These are phyloP conservation scores for Gossypium anomalum DNA, from an alignment of 345 rosid genomes.

Conservation along the genomic window DNA sequence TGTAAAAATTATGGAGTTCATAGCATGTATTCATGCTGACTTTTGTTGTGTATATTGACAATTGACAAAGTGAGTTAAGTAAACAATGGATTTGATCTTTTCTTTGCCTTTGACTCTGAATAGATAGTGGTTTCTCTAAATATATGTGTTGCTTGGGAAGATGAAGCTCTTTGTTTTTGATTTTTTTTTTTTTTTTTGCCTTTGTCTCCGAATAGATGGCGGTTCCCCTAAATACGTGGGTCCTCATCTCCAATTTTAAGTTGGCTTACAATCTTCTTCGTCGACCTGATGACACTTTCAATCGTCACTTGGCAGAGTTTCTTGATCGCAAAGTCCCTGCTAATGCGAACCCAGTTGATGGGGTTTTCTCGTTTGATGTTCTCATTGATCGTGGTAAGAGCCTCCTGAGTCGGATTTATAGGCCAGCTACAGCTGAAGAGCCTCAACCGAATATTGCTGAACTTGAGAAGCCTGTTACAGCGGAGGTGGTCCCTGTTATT, in stretches of 20 bases:
- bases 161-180: slow-evolving; percentile 5
- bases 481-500: slow-evolving; percentile 66
- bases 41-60: background rate
- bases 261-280: slow-evolving; percentile 59
- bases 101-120: background rate
- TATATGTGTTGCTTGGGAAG: background rate
- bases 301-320: slow-evolving; percentile 89
- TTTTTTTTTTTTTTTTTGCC: slow-evolving; percentile 11
- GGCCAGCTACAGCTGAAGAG: slow-evolving; percentile 44
- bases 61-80: background rate
- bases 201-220: slow-evolving; percentile 49
- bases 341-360: slow-evolving; percentile 67
- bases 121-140: background rate
- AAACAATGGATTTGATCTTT: too few relatives aligned
- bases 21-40: background rate
- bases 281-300: slow-evolving; percentile 53
- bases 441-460: slow-evolving; percentile 42
- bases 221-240: slow-evolving; percentile 91
- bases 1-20: too few relatives aligned
- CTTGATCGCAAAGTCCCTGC: slow-evolving; percentile 79
- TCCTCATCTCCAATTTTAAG: slow-evolving; percentile 82
- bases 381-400: slow-evolving; percentile 50
- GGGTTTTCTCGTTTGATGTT: slow-evolving; percentile 78
- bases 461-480: slow-evolving; percentile 64
- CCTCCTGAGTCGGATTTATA: slow-evolving; percentile 66